Percentiles rank a stretch among this genome's conserved stretches.
Evolutionary conservation across 805 yeast species (phyloP).

Genomic region (Candida nitratophila): DNA sequence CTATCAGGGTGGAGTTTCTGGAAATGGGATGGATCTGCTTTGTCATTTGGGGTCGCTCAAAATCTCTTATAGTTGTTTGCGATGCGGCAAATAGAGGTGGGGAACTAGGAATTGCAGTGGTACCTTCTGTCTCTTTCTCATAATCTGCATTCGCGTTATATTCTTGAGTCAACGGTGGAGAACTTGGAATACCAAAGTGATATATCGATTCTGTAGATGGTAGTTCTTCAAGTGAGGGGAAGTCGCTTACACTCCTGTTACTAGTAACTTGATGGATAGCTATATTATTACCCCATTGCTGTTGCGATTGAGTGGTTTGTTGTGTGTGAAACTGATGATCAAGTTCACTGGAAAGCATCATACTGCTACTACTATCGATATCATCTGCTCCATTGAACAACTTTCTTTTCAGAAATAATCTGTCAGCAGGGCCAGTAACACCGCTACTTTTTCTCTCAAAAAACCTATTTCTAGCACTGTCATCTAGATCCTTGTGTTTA

Average conservation of each 20-base stretch:
- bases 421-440: not conserved
- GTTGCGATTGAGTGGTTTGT: not conserved
- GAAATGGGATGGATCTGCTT: constrained; percentile 1
- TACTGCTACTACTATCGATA: not conserved
- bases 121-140: not conserved
- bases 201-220: constrained; percentile 10
- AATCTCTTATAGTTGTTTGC: not conserved
- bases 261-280: constrained; percentile 3
- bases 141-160: not conserved
- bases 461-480: not conserved
- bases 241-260: constrained; percentile 9
- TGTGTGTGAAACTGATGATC: not conserved
- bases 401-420: not conserved
- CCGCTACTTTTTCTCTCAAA: not conserved
- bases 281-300: not conserved
- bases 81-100: constrained; percentile 15
- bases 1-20: constrained; percentile 12
- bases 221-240: constrained; percentile 4
- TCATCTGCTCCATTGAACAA: not conserved
- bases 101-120: constrained; percentile 18
- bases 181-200: constrained; percentile 35
- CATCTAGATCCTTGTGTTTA: too few species aligned
- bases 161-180: constrained; percentile 19
- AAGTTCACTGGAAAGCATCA: not conserved
- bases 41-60: not conserved